These are phyloP conservation scores for Earliella scabrosa DNA, from an alignment of 1,284 basidiomycete genomes.

Conservation along the genomic window DNA sequence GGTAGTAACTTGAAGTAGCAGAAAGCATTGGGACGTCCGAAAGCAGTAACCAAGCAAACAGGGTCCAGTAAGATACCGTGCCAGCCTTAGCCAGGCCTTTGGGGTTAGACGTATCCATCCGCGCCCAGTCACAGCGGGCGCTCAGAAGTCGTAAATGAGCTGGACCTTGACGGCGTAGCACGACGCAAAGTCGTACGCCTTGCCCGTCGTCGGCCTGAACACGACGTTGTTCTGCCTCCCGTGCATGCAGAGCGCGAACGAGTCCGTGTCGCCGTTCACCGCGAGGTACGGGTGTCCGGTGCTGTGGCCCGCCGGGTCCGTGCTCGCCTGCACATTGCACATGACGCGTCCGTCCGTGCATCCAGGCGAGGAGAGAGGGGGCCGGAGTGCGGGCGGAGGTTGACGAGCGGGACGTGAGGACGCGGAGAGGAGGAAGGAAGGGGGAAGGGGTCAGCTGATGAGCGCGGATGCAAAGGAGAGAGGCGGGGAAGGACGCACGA, in stretches of 20 bases:
- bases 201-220: constrained; percentile 22
- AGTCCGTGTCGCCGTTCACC: constrained; percentile 30
- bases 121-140: too few relatives aligned
- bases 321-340: too few relatives aligned
- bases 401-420: not conserved
- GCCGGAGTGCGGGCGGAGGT: not conserved
- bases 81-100: too few relatives aligned
- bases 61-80: too few relatives aligned
- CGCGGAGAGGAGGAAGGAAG: not conserved
- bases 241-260: constrained; percentile 30
- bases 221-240: constrained; percentile 28
- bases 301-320: constrained; percentile 29
- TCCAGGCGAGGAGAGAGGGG: too few relatives aligned
- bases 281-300: constrained; percentile 31
- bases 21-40: too few relatives aligned
- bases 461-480: not conserved
- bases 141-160: constrained; percentile 17
- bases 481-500: constrained; percentile 22
- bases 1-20: too few relatives aligned
- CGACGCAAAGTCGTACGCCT: constrained; percentile 23
- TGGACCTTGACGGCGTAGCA: constrained; percentile 31
- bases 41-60: too few relatives aligned
- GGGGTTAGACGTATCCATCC: too few relatives aligned
- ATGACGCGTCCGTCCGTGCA: too few relatives aligned
- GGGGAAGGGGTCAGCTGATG: not conserved